Evolutionary conservation across 306 rosid species (phyloP).

Genomic region (Prunus dulcis): DNA sequence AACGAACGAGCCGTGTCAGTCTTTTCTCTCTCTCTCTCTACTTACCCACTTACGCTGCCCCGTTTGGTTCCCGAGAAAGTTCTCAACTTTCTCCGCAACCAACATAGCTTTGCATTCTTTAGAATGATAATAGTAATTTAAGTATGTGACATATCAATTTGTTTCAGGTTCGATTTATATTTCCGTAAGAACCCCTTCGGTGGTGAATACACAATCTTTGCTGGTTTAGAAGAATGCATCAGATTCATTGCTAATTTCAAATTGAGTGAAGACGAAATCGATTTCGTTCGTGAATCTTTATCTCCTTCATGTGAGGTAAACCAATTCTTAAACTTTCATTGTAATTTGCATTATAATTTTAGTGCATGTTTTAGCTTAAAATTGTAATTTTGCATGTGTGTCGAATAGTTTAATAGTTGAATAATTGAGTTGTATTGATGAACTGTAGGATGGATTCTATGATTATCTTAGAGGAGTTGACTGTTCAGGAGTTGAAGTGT

Average conservation of each 20-base stretch:
- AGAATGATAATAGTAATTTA: no score
- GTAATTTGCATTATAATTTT: neutral
- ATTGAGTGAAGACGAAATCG: slow-evolving; percentile 72
- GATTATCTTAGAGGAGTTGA: slow-evolving; percentile 84
- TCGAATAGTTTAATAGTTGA: neutral
- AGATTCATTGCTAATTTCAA: slow-evolving; percentile 87
- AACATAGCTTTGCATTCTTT: neutral
- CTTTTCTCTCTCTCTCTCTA: neutral
- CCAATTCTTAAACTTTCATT: neutral
- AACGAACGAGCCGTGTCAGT: slow-evolving; percentile 94
- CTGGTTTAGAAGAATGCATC: slow-evolving; percentile 95
- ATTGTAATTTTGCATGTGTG: neutral
- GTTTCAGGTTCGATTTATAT: slow-evolving; percentile 88
- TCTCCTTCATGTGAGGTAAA: slow-evolving; percentile 84
- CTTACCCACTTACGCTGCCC: neutral
- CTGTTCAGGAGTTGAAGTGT: slow-evolving; percentile 91
- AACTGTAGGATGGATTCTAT: slow-evolving; percentile 77
- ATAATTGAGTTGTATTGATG: slow-evolving; percentile 26
- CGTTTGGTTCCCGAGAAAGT: slow-evolving; percentile 25
- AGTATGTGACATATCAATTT: neutral
- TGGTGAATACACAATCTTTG: slow-evolving; percentile 91
- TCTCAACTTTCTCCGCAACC: neutral
- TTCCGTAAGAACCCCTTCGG: slow-evolving; percentile 97
- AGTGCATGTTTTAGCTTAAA: neutral
- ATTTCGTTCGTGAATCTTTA: slow-evolving; percentile 60